phyloP scores from a whole-genome alignment of 331 rosid genomes.

The Arachis monticola region DNA sequence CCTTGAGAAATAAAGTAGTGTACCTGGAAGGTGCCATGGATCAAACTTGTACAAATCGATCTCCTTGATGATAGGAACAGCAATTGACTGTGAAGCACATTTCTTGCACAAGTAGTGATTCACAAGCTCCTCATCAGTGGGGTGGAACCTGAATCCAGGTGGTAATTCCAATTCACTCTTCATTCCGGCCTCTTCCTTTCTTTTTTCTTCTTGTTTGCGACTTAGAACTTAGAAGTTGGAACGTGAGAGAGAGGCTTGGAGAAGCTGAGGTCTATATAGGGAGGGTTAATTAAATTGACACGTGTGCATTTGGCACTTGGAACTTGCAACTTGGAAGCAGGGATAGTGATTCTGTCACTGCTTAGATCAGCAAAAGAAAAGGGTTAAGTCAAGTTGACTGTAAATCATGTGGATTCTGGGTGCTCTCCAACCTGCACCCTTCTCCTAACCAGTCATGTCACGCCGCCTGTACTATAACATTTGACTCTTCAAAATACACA shows the following conservation, averaged over 20 bases:
- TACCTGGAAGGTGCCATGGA: constrained; percentile 96
- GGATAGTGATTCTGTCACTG: constrained; percentile 50
- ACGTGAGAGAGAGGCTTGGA: neutral
- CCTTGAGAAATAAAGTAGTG: neutral
- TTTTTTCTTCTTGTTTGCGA: neutral
- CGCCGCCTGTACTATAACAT: neutral
- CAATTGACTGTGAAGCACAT: constrained; percentile 67
- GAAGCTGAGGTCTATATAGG: constrained; percentile 27
- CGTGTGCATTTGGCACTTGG: constrained; percentile 49
- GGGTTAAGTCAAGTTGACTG: constrained; percentile 30
- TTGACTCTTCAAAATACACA: neutral
- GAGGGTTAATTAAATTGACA: constrained; percentile 1
- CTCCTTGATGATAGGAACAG: constrained; percentile 82
- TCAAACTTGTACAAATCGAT: constrained; percentile 86
- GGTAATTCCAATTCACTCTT: constrained; percentile 62
- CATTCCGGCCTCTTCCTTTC: constrained; percentile 37
- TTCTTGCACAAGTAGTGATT: constrained; percentile 74
- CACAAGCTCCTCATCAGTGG: constrained; percentile 89
- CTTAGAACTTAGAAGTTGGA: constrained; percentile 4
- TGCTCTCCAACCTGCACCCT: neutral
- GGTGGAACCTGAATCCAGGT: constrained; percentile 95
- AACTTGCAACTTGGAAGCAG: constrained; percentile 9
- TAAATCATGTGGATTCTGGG: neutral
- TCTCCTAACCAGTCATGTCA: neutral
- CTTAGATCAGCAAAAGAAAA: constrained; percentile 52